Base-by-base conservation (phyloP, 2,329 filamentous ascomycete genomes). In the Phyllosticta citriasiana region DNA sequence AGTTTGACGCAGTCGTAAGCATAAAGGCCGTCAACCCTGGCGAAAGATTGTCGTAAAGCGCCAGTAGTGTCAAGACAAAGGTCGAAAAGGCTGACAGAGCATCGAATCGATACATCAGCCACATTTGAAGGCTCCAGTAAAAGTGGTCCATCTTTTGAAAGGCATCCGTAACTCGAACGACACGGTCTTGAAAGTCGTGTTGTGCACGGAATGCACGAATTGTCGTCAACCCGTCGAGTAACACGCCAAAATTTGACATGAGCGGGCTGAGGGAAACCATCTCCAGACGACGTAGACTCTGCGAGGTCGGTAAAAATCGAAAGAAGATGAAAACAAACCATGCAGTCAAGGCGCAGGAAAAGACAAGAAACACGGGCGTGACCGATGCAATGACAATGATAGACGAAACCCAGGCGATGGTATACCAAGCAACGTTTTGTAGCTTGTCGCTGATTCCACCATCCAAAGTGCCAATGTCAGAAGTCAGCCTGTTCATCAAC, bases 101-200 rank as follows among this genome's bases (percentile, higher is more conserved):
- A 66, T 90, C 87, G 61, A 94, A 93, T 12, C 91, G 85, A 68
- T 88, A 91, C 71, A 86, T 86, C 2, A 96, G 79, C 91, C 91
- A 96, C 7, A 85, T 84, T 66, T 95, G 90, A 53, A 95, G 80
- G 62, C 86, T 89, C 88, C 91, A 96, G 76, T 95, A 96, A 75
- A 96, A 96, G 72, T 97, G 92, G 68, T 97, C 92, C 82, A 96
- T 94, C 70, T 91, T 91, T 72, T 96, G 92, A 70, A 96, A 96
- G 19, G 86, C 85, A 69, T 96, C 91, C 0, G 91, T 91, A 0
- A 91, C 91, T 2, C 81, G 78, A 35, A 97, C 87, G 58, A 95
- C 89, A 57, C 86, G 83, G 64, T 86, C 82, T 69, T 95, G 90
- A 69, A 96, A 96, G 58, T 88, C 85, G 3, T 82, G 77, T 66